Conservation (phyloP, 106 monocot genomes). For the Platanthera guangdongensis region DNA sequence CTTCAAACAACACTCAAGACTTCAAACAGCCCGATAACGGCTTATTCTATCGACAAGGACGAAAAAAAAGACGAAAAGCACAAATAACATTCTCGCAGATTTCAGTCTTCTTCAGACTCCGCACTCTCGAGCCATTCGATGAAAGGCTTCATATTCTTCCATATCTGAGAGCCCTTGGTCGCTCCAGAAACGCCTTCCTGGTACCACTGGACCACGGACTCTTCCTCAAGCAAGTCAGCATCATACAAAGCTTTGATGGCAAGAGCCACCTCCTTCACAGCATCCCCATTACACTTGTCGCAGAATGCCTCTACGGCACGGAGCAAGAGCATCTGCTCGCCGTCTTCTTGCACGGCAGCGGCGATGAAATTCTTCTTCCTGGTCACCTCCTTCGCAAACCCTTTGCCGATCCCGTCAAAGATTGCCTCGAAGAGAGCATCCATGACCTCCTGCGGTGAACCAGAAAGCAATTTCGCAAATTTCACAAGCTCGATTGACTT, state of each 20-base stretch:
- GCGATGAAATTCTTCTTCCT: constrained; percentile 51
- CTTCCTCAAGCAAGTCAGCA: constrained; percentile 67
- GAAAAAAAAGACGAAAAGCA: no score
- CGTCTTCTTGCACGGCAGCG: constrained; percentile 35
- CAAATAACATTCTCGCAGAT: no score
- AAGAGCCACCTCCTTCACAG: constrained; percentile 59
- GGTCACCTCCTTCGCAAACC: constrained; percentile 64
- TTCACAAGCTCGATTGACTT: constrained; percentile 31
- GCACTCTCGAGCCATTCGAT: constrained; percentile 85
- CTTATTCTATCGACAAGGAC: no score
- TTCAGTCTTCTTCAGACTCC: constrained; percentile 37
- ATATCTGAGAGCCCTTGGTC: constrained; percentile 22
- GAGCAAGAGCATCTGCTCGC: constrained; percentile 49
- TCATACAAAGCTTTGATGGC: constrained; percentile 69
- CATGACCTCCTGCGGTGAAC: constrained; percentile 36
- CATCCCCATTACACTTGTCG: constrained; percentile 38
- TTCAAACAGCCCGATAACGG: no score
- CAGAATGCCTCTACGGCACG: constrained; percentile 50
- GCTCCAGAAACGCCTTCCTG: constrained; percentile 29
- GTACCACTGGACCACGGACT: constrained; percentile 61
- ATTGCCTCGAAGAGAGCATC: constrained; percentile 54
- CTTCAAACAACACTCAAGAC: no score
- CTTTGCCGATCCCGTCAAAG: constrained; percentile 63
- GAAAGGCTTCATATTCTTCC: constrained; percentile 79
- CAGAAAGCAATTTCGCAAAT: constrained; percentile 11